A percentile compares a stretch with the other conserved stretches of the same genome.
These are phyloP conservation scores for Xerocomus cyaneibrunnescens DNA, from an alignment of 1,284 basidiomycete genomes.

Conservation along the genomic window DNA sequence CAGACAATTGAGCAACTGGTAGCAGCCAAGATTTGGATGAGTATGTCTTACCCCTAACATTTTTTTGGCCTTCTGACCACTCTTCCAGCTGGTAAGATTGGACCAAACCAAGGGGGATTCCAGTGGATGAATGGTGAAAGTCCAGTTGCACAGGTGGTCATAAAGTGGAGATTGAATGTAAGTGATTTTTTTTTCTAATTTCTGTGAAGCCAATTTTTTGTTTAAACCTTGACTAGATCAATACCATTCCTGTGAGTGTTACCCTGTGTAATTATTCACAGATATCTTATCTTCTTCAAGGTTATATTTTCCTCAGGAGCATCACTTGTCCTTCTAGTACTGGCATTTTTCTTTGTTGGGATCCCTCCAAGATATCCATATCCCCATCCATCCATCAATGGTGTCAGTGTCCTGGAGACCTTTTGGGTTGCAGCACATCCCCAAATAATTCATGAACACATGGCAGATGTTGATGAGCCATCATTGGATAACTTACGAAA, in stretches of 20 bases:
- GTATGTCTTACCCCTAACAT: background rate
- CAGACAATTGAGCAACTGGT: background rate
- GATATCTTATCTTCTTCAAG: background rate
- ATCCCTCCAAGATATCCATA: background rate
- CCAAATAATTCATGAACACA: background rate
- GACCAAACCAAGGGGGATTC: background rate
- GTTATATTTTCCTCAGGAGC: background rate
- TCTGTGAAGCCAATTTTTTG: background rate
- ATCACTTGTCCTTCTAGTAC: background rate
- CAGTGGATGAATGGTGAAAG: background rate
- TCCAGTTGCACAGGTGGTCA: background rate
- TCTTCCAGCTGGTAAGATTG: background rate
- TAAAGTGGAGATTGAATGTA: conserved; percentile 1
- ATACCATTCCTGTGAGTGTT: background rate
- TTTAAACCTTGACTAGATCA: background rate
- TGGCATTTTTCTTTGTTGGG: background rate
- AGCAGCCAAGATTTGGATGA: background rate
- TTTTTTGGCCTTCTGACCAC: background rate
- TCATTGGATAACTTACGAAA: background rate
- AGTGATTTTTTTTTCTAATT: background rate
- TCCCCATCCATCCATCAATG: background rate
- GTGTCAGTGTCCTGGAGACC: background rate
- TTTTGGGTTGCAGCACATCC: background rate
- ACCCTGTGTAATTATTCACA: background rate
- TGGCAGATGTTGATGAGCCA: background rate